Evolutionary conservation across 2,329 filamentous ascomycete genomes (phyloP), one percentile per base, ranked within the genome.

Genomic region (Exophiala xenobiotica): DNA sequence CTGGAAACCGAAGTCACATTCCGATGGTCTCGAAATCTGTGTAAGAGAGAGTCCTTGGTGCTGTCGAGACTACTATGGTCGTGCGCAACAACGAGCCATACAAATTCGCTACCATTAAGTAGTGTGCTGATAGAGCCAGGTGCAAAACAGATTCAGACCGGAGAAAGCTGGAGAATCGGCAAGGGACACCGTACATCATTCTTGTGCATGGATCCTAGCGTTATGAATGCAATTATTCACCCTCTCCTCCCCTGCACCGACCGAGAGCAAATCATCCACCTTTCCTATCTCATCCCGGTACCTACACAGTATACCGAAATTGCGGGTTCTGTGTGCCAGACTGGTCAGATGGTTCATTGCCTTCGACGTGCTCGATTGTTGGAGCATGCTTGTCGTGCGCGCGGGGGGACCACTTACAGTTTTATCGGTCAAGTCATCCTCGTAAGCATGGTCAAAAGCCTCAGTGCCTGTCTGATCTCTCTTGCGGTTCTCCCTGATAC

Each of bases 371-470:
- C 8, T n/a, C 2, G 8, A 29, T 29, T n/a, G 8, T 18, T 16
- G 35, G 35, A 18, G 18, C 35, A 38, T 6, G 18, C 9, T 9
- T 12, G 27, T 31, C 11, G 9, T 9, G 14, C 11, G n/a, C 9
- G 5, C 14, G 35, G 14, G 14, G 19, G 35, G n/a, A 19, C 19
- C n/a, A 38, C 37, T 39, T 46, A 46, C 48, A 38, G 35, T 71
- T 41, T 60, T 69, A 57, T 78, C 75, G 5, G 75, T 78, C 39
- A 77, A 63, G 53, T 78, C 75, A 61, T 79, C 75, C 43, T 79
- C 73, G 50, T 76, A 79, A 0, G 76, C 76, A 59, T 78, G 70
- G 39, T 78, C 77, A 42, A 71, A 79, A 1, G 68, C 74, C 61
- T 79, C 76, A 6, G 66, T 69, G 64, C 53, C 49, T 19, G 19